A percentile compares a stretch with the other conserved stretches of the same genome.
Conservation (phyloP, 768 basidiomycete species). For the Chalciporus sphaerocephalus region DNA sequence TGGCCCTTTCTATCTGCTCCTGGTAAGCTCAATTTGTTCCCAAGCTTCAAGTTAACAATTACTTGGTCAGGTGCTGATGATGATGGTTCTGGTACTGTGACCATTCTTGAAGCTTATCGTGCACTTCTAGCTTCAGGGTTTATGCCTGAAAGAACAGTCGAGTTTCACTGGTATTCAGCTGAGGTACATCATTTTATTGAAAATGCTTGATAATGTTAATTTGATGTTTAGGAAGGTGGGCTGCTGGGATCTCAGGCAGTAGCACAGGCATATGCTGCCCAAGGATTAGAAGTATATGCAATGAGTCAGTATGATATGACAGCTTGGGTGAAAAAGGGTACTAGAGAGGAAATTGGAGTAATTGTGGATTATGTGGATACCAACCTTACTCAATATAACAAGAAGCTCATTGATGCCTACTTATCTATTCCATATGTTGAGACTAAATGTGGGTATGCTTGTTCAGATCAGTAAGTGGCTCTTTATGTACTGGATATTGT, state of each 20-base stretch:
- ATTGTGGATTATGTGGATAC: conserved; percentile 79
- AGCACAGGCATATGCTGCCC: conserved; percentile 62
- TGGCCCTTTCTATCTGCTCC: conserved; percentile 78
- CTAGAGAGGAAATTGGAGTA: conserved; percentile 73
- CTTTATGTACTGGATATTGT: conserved; percentile 19
- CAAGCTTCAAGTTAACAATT: neutral
- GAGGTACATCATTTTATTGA: conserved; percentile 27
- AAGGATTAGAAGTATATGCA: conserved; percentile 19
- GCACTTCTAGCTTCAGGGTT: conserved; percentile 40
- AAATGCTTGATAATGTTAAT: neutral
- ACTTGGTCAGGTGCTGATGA: conserved; percentile 36
- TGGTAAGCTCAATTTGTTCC: too few relatives aligned
- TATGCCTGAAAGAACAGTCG: conserved; percentile 39
- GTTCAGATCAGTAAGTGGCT: conserved; percentile 79
- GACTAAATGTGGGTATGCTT: conserved; percentile 92
- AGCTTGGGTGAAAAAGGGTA: conserved; percentile 86
- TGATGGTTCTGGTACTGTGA: conserved; percentile 44
- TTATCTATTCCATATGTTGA: conserved; percentile 76
- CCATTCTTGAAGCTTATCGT: conserved; percentile 43
- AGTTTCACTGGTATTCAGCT: conserved; percentile 49
- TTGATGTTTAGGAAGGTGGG: conserved; percentile 56
- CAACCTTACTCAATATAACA: conserved; percentile 80
- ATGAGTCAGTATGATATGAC: conserved; percentile 78
- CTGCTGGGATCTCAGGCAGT: conserved; percentile 89
- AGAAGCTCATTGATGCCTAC: conserved; percentile 67